Base-by-base conservation (phyloP, 129 eudicot genomes). In the Lactuca saligna region DNA sequence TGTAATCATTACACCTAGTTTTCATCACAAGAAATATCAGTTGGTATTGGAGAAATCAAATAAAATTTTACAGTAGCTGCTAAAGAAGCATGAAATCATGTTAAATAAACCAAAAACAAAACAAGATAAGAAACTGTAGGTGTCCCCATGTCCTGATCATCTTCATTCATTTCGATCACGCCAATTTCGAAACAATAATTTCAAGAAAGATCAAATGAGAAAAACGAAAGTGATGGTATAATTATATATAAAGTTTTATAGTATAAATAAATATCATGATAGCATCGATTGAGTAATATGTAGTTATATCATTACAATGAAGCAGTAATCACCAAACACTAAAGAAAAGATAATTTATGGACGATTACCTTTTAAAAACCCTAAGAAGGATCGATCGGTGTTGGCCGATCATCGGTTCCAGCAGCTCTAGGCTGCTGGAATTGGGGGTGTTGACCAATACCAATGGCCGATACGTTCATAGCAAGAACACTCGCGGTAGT, bases 361-460 rank as follows among this genome's bases (percentile, higher is more conserved):
- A 50, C 33, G 8, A 76, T 76, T 68, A 76, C 75, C 81, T 61
- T 8, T 25, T 44, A 25, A 59, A 65, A 60, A 65, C 69, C 76
- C 81, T 68, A 88, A 85, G 86, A 82, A 8, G 91, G 96, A 61
- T 88, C 89, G 20, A 86, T 76, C 3, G 86, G 77, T 20, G 88
- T 81, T 8, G 82, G 79, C 62, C 87, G 73, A 63, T 83, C 91
- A 17, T 82, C 87, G 0, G 77, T 82, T 11, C 78, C 86, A 14
- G 81, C 83, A 16, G 79, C 82, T 37, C 72, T 70, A 3, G 89
- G 69, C 33, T 82, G 86, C 59, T 83, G 96, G 61, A 85, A 79
- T 55, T 84, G 89, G 0, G 85, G 65, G 54, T 84, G 79, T 59
- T 82, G 95, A 13, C 95, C 88, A 3, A 84, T 72, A 3, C 80